Base-by-base conservation (phyloP, 2,329 filamentous ascomycete genomes). In the Phialophora macrospora region DNA sequence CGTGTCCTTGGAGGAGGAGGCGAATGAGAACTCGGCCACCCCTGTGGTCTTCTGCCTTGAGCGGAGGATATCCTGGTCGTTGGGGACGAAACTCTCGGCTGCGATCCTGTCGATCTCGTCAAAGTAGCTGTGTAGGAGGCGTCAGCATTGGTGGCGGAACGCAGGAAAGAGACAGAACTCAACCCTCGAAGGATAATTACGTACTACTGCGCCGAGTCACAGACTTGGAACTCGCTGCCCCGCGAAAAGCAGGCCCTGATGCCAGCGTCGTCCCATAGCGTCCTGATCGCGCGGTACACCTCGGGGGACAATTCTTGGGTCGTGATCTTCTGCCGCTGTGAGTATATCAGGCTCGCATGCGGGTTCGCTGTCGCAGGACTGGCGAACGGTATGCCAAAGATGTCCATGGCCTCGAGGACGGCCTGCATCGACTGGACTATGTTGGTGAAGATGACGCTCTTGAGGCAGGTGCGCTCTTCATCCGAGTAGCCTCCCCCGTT, bases 401-500 rank as follows among this genome's bases (percentile, higher is more conserved):
- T 88, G 75, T 88, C 87, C 84, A 89, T 89, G 30, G 87, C 87
- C 76, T 89, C 87, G 69, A 89, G 80, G 69, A 89, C 89, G 73
- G 89, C 87, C 73, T 87, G 86, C 87, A 89, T 89, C 56, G 86
- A 88, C 77, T 88, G 87, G 49, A 88, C 86, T 4, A 87, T 89
- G 80, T 89, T 89, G 79, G 85, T 88, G 82, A 87, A 89, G 79
- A 89, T 89, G 77, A 89, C 88, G 77, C 88, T 87, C 78, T 88
- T 87, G 81, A 89, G 89, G 26, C 85, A 88, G 75, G 88, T 87
- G 60, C 87, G 83, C 77, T 89, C 87, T 72, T 97, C 95, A 78
- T 93, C 91, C 69, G 94, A 98, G 84, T 98, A 99, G 73, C 94
- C 93, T 71, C 95, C 95, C 84, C 98, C 95, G 80, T 98, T 92